phyloP scores from a whole-genome alignment of 495 filamentous ascomycete genomes.

The Penicillium lividum region DNA sequence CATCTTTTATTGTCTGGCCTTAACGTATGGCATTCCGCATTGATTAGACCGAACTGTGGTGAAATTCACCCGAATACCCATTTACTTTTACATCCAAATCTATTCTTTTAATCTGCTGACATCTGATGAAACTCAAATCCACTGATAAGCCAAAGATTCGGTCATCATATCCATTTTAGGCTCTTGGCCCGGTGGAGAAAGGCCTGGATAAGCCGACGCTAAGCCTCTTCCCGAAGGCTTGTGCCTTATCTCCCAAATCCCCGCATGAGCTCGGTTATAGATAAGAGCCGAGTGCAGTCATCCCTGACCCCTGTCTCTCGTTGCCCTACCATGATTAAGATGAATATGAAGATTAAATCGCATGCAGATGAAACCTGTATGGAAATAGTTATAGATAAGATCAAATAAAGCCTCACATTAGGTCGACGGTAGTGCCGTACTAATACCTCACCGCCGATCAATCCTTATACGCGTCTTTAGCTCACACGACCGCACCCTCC shows the following conservation, averaged over 20 bases:
- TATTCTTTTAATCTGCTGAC: not conserved
- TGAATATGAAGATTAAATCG: not conserved
- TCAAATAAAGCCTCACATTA: not conserved
- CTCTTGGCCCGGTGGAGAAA: not conserved
- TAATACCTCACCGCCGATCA: not conserved
- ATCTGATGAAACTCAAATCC: not conserved
- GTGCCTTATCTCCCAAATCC: not conserved
- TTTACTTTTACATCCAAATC: not conserved
- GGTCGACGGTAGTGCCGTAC: not conserved
- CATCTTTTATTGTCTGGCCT: not conserved
- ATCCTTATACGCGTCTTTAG: not conserved
- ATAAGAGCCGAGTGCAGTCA: not conserved
- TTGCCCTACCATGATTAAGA: not conserved
- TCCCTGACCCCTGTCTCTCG: not conserved
- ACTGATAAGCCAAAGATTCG: not conserved
- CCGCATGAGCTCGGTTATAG: not conserved
- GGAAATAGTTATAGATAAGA: not conserved
- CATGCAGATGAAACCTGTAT: not conserved
- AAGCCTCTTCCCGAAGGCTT: slow-evolving; percentile 2
- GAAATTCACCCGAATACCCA: not conserved
- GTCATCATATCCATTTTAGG: not conserved
- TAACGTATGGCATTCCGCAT: not conserved
- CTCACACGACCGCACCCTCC: not conserved
- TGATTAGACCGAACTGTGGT: not conserved
- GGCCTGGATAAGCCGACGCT: not conserved